Conservation (phyloP, 208 protist genomes). For the Wallacemonas sp. region DNA sequence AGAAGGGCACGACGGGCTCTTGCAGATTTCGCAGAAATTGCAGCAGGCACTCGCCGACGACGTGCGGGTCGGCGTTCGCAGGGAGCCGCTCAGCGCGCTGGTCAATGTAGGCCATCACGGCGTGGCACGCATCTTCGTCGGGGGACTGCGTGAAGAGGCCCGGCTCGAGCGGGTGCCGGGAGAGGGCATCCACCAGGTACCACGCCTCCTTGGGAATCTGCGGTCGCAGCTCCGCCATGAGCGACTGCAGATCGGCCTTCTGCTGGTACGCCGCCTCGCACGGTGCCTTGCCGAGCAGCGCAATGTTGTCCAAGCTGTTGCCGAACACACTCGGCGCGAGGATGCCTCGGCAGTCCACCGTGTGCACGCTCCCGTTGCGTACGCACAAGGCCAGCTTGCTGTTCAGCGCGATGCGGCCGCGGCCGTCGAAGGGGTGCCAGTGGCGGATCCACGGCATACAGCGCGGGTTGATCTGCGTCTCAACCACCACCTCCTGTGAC, state of each 20-base stretch:
- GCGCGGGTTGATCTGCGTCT: slow-evolving; percentile 57
- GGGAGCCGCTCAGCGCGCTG: slow-evolving; percentile 38
- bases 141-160: slow-evolving; percentile 68
- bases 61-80: slow-evolving; percentile 39
- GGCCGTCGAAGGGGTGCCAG: slow-evolving; percentile 71
- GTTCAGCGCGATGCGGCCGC: slow-evolving; percentile 38
- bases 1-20: slow-evolving; percentile 80
- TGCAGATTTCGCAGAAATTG: slow-evolving; percentile 75
- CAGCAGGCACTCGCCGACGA: slow-evolving; percentile 68
- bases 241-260: slow-evolving; percentile 34
- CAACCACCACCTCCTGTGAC: slow-evolving; percentile 55
- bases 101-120: slow-evolving; percentile 78
- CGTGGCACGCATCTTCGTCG: slow-evolving; percentile 38
- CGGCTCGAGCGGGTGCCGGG: slow-evolving; percentile 38
- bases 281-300: slow-evolving; percentile 48
- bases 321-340: slow-evolving; percentile 79
- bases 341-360: slow-evolving; percentile 63
- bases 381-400: slow-evolving; percentile 67
- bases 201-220: slow-evolving; percentile 91
- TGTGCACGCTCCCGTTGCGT: slow-evolving; percentile 50
- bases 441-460: slow-evolving; percentile 63
- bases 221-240: slow-evolving; percentile 42
- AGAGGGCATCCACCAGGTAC: slow-evolving; percentile 71
- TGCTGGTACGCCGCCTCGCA: slow-evolving; percentile 67
- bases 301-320: slow-evolving; percentile 78